These are phyloP conservation scores for Salvia sclarea DNA, from an alignment of 305 asterid species.

Conservation along the genomic window DNA sequence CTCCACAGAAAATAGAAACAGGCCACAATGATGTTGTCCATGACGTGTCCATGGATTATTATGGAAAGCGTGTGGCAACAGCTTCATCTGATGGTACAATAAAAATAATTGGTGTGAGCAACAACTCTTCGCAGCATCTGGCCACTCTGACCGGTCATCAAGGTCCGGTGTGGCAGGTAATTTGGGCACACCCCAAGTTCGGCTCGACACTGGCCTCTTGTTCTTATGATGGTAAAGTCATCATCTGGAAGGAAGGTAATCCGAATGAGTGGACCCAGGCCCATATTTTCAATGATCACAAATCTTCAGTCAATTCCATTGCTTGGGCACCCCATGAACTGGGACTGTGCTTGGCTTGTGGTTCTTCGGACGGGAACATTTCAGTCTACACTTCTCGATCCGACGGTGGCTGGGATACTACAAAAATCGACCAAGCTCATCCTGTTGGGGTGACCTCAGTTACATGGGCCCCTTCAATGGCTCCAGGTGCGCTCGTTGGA, in stretches of 20 bases:
- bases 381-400: conserved; percentile 65
- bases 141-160: conserved; percentile 81
- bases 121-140: conserved; percentile 78
- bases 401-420: conserved; percentile 78
- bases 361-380: conserved; percentile 84
- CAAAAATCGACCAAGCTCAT: conserved; percentile 90
- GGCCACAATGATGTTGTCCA: conserved; percentile 82
- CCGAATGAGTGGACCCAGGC: conserved; percentile 74
- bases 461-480: conserved; percentile 89
- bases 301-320: conserved; percentile 79
- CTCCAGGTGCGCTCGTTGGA: conserved; percentile 80
- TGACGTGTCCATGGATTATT: conserved; percentile 89
- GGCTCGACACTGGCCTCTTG: conserved; percentile 85
- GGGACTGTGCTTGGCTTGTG: conserved; percentile 89
- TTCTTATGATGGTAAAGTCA: conserved; percentile 85
- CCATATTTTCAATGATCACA: conserved; percentile 74
- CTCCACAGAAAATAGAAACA: conserved; percentile 93
- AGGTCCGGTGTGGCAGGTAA: conserved; percentile 97
- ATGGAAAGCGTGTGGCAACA: conserved; percentile 87
- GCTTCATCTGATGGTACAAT: conserved; percentile 85
- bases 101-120: conserved; percentile 67
- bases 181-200: conserved; percentile 94
- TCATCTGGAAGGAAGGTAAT: conserved; percentile 88
- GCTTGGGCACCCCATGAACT: conserved; percentile 95
- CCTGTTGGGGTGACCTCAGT: conserved; percentile 90